Percentiles rank a stretch among this genome's conserved stretches.
phyloP scores from a whole-genome alignment of 2,329 filamentous ascomycete species.

The Fusarium pilosicola region DNA sequence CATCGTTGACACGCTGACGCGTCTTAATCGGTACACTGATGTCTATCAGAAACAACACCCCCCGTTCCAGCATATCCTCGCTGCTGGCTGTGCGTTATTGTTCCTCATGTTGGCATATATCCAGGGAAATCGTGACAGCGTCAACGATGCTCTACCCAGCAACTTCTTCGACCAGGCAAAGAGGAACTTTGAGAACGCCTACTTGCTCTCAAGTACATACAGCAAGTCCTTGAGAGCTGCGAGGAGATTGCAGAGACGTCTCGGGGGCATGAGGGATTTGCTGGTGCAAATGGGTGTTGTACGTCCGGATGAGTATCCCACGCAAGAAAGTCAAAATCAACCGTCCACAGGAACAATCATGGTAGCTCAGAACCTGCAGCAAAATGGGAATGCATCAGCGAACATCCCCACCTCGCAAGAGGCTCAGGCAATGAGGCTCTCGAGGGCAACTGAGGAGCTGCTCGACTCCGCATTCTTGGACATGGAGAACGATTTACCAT shows the following conservation, averaged over 20 bases:
- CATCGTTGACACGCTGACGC: background rate
- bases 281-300: background rate
- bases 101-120: background rate
- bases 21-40: background rate
- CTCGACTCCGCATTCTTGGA: background rate
- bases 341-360: background rate
- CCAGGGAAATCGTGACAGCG: background rate
- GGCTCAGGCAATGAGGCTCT: background rate
- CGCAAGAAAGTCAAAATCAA: background rate
- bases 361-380: background rate
- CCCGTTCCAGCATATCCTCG: background rate
- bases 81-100: background rate
- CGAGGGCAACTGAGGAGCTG: background rate
- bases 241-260: background rate
- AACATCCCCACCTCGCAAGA: background rate
- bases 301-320: background rate
- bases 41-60: background rate
- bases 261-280: background rate
- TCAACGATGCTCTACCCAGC: background rate
- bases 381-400: background rate
- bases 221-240: background rate
- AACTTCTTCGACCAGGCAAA: background rate
- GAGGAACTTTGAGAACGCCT: background rate
- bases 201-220: background rate
- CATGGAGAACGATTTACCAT: background rate